These are phyloP conservation scores for Aurantiochytrium sp. DNA, from an alignment of 108 stramenopile genomes.

Conservation along the genomic window DNA sequence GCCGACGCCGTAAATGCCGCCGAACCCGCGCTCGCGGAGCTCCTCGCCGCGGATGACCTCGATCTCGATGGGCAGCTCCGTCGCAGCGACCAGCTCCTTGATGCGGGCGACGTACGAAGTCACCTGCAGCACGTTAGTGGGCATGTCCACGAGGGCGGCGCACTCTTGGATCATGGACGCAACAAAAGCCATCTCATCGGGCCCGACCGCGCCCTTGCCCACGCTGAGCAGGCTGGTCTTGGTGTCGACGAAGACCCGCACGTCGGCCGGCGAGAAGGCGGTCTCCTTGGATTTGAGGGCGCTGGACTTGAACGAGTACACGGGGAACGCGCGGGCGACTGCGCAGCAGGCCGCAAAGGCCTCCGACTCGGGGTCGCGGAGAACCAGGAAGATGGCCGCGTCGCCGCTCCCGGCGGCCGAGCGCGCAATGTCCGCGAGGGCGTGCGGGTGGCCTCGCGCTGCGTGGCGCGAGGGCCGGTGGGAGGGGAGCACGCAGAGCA, in stretches of 20 bases:
- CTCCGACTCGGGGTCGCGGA: slow-evolving; percentile 33
- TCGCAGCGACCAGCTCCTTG: slow-evolving; percentile 17
- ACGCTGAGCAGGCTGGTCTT: slow-evolving; percentile 35
- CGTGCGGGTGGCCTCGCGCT: slow-evolving; percentile 48
- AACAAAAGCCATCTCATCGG: background rate
- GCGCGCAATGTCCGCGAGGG: slow-evolving; percentile 42
- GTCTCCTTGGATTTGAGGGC: slow-evolving; percentile 29
- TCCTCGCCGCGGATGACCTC: slow-evolving; percentile 71
- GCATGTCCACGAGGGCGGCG: slow-evolving; percentile 69
- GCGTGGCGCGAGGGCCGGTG: slow-evolving; percentile 43
- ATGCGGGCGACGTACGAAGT: slow-evolving; percentile 56
- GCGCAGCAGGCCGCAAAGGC: slow-evolving; percentile 44
- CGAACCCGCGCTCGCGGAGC: slow-evolving; percentile 66
- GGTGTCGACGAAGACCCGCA: slow-evolving; percentile 37
- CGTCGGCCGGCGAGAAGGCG: slow-evolving; percentile 40
- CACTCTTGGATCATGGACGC: slow-evolving; percentile 50
- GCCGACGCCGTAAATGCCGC: slow-evolving; percentile 75
- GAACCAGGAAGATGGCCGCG: slow-evolving; percentile 35
- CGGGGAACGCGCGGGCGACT: slow-evolving; percentile 43
- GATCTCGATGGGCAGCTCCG: slow-evolving; percentile 44
- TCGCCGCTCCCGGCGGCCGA: slow-evolving; percentile 36
- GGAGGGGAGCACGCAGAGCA: slow-evolving; percentile 27
- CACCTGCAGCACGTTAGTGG: slow-evolving; percentile 67
- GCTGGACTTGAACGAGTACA: slow-evolving; percentile 40
- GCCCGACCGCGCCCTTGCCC: slow-evolving; percentile 46